These are phyloP conservation scores for Gloeophyllum trabeum DNA, from an alignment of 768 basidiomycete genomes.

Conservation along the genomic window DNA sequence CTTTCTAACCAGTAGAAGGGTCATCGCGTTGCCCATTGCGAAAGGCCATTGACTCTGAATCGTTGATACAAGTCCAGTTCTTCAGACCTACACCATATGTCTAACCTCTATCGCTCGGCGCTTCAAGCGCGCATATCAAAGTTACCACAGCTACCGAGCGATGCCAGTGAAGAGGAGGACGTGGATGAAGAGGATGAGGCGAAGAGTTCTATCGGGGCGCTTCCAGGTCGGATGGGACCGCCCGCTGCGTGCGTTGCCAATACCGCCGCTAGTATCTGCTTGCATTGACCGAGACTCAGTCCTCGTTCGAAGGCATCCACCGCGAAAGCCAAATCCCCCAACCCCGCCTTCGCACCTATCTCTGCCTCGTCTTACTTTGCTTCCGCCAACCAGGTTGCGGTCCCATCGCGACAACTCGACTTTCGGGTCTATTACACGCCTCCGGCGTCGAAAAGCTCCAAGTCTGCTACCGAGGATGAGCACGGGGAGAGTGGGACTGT, in stretches of 20 bases:
- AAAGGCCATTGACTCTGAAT: no score
- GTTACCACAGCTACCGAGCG: constrained; percentile 37
- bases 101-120: constrained; percentile 65
- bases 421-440: constrained; percentile 80
- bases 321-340: constrained; percentile 27
- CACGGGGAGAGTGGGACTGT: constrained; percentile 34
- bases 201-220: constrained; percentile 43
- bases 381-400: constrained; percentile 68
- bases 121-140: constrained; percentile 66
- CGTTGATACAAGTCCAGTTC: no score
- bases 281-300: constrained; percentile 21
- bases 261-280: constrained; percentile 6
- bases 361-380: constrained; percentile 70
- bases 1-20: no score
- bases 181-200: constrained; percentile 44
- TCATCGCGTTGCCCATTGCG: no score
- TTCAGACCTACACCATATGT: no score
- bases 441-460: constrained; percentile 26
- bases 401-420: constrained; percentile 50
- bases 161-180: constrained; percentile 29
- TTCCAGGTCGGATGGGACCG: constrained; percentile 52
- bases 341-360: constrained; percentile 63
- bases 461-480: background rate
- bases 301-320: constrained; percentile 8
- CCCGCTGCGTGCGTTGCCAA: constrained; percentile 43